These are phyloP conservation scores for Termitomyces heimii DNA, from an alignment of 768 basidiomycete species.

Conservation along the genomic window DNA sequence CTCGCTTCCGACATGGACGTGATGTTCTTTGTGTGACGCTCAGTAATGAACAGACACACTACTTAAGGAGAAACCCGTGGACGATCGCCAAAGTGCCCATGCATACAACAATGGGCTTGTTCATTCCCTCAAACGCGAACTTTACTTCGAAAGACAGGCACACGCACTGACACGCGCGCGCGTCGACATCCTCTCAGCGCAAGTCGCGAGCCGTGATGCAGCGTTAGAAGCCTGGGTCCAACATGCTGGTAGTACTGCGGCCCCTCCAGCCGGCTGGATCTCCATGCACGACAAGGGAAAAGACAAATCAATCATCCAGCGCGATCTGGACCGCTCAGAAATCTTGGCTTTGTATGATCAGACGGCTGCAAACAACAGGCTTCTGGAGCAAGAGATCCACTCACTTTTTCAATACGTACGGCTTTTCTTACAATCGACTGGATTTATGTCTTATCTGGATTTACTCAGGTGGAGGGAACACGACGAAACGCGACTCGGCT, in stretches of 20 bases:
- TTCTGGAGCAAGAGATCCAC: conserved; percentile 32
- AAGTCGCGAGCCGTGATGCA: conserved; percentile 43
- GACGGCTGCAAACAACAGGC: conserved; percentile 25
- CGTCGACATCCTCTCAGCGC: conserved; percentile 37
- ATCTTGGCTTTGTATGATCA: conserved; percentile 26
- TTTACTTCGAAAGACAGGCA: conserved; percentile 32
- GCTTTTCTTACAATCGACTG: background rate
- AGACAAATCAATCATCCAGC: background rate
- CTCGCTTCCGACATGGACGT: background rate
- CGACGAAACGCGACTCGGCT: background rate
- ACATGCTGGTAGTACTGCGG: background rate
- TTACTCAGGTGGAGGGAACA: conserved; percentile 4
- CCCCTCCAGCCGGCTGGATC: background rate
- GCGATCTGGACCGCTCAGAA: conserved; percentile 17
- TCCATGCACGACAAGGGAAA: background rate
- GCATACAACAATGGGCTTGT: conserved; percentile 28
- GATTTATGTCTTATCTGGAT: background rate
- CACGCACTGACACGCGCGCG: conserved; percentile 28
- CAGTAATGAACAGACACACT: background rate
- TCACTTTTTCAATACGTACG: conserved; percentile 23
- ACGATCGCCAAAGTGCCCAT: background rate
- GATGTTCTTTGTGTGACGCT: background rate
- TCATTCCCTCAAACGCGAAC: conserved; percentile 27
- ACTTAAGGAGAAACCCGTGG: background rate
- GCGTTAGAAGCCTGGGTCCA: conserved; percentile 29